Conservation (phyloP, 2,329 filamentous ascomycete species). For the Cadophora malorum region DNA sequence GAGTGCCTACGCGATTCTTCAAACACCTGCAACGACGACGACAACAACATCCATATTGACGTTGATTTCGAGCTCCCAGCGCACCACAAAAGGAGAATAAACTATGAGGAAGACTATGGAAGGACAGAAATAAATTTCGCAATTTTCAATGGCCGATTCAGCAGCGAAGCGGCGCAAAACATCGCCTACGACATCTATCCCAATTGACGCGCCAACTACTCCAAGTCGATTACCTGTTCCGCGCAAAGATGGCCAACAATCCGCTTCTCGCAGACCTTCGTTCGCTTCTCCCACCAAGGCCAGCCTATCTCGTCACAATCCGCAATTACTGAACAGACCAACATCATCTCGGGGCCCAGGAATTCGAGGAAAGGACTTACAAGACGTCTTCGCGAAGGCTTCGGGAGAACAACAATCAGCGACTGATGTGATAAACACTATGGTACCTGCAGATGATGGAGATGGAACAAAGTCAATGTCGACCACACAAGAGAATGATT, state of each 20-base stretch:
- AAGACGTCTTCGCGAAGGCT: conserved; percentile 41
- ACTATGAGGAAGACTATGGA: conserved; percentile 25
- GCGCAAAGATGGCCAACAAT: conserved; percentile 37
- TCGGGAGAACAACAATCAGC: conserved; percentile 29
- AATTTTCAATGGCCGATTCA: conserved; percentile 57
- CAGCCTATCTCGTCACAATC: conserved; percentile 66
- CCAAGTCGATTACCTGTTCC: conserved; percentile 44
- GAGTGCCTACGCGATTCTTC: conserved; percentile 34
- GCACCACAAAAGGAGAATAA: conserved; percentile 15
- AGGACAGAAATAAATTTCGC: conserved; percentile 10
- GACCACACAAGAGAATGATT: conserved; percentile 31
- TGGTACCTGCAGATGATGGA: conserved; percentile 22
- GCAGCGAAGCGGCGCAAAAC: conserved; percentile 70
- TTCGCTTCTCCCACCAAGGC: conserved; percentile 72
- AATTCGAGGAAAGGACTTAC: conserved; percentile 43
- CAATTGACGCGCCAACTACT: conserved; percentile 50
- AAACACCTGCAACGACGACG: conserved; percentile 18
- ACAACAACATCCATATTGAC: conserved; percentile 14
- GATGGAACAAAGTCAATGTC: conserved; percentile 27
- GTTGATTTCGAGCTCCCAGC: not conserved
- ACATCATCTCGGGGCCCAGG: conserved; percentile 42
- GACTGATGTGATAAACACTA: conserved; percentile 7
- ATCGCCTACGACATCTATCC: conserved; percentile 58
- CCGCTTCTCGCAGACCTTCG: conserved; percentile 55
- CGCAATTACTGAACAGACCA: conserved; percentile 58